Base-by-base conservation (phyloP, 164 flowering plant species). In the Taxillus chinensis region DNA sequence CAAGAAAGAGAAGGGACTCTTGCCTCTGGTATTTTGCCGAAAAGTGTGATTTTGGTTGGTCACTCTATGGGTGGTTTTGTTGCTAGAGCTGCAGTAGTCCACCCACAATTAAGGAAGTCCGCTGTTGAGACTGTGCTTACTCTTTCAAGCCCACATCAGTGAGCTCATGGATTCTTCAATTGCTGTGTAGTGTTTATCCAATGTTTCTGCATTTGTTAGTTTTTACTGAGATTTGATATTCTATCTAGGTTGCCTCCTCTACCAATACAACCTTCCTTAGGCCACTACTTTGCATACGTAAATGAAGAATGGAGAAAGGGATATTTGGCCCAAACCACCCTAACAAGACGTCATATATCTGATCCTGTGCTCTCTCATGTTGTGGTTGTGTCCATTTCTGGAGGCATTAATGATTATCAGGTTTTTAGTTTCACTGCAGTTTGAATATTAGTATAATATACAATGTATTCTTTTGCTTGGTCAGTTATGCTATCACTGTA, bases 1-100 rank as follows among this genome's bases (percentile, higher is more conserved):
- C 84, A 79, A 63, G 74, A 69, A 61, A 86, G 69, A 70, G 95
- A 83, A 75, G 87, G 93, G 65, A 85, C 81, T 74, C 85, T 86
- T 39, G 59, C 59, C 48, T 73, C 83, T 75, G 82, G 80, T 50
- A 74, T 59, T 65, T 78, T 83, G 65, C 93, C 97, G 8, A 83
- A 64, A 71, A 95, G 90, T 82, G 97, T 95, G 56, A 79, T 95
- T 76, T 75, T 95, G 80, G 95, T 91, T 82, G 99, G 99, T 56
- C 99, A 95, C 68, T 95, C 99, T 61, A 89, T 95, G 96, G 99
- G 99, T 65, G 99, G 99, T 67, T 95, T 95, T 85, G 96, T 95
- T 71, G 97, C 99, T 48, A 86, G 99, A 76, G 99, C 96, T 58
- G 96, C 93, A 61, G 56, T 77, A 64, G 77, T 89, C 60, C 97